Evolutionary conservation across 371 early-diverging fungal genomes (phyloP).

Genomic region (Mucor mucedo): DNA sequence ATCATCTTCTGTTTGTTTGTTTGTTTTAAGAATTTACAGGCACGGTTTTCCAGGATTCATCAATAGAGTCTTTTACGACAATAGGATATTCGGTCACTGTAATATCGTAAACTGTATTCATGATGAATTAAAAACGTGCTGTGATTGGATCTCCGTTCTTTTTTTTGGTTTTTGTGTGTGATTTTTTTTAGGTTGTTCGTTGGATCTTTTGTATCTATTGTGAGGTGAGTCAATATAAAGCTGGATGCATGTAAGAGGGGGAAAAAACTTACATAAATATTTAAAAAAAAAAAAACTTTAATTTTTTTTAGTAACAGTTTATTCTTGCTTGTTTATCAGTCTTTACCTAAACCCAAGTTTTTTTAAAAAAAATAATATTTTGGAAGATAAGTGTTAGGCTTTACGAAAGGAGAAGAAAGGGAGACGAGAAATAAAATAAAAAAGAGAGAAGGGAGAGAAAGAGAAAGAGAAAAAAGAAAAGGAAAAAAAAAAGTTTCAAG

Average conservation of each 20-base stretch:
- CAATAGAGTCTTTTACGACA: slow-evolving; percentile 27
- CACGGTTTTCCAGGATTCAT: slow-evolving; percentile 28
- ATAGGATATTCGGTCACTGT: slow-evolving; percentile 30
- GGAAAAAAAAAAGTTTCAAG: slow-evolving; percentile 20
- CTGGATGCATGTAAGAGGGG: not conserved
- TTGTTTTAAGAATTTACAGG: slow-evolving; percentile 18
- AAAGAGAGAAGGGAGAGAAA: slow-evolving; percentile 4
- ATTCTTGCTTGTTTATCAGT: slow-evolving; percentile 2
- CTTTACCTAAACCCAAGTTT: not conserved
- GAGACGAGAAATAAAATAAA: slow-evolving; percentile 11
- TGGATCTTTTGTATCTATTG: not conserved
- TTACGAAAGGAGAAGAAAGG: slow-evolving; percentile 11
- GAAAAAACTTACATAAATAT: too few species aligned
- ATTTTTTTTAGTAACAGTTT: slow-evolving; percentile 5
- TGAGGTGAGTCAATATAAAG: not conserved
- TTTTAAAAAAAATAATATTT: not conserved
- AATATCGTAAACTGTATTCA: slow-evolving; percentile 26
- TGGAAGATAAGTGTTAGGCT: not conserved
- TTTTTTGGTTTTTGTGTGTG: not conserved
- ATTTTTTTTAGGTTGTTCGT: slow-evolving; percentile 3
- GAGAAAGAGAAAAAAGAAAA: slow-evolving; percentile 4
- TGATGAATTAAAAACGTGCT: slow-evolving; percentile 12
- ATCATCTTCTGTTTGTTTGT: not conserved
- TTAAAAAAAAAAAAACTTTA: not conserved
- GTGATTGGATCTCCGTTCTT: slow-evolving; percentile 22